A percentile compares a stretch with the other conserved stretches of the same genome.
Evolutionary conservation across 2,329 filamentous ascomycete genomes (phyloP).

Genomic region (Diatrype stigma): DNA sequence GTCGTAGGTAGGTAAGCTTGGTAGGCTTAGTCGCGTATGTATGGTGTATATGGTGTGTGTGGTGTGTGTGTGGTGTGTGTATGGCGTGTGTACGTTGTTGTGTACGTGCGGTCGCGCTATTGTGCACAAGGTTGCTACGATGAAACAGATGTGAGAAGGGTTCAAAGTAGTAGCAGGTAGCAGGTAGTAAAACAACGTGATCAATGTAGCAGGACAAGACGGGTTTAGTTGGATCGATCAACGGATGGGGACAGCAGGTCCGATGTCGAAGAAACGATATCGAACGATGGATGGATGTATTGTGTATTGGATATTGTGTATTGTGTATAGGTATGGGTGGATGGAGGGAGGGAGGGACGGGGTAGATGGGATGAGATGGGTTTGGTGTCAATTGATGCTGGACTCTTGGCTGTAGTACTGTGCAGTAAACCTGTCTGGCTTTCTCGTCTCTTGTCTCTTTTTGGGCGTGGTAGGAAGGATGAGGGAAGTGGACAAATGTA

Average conservation of each 20-base stretch:
- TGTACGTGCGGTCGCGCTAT: not conserved
- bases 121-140: not conserved
- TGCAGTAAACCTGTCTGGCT: not conserved
- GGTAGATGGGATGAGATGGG: not conserved
- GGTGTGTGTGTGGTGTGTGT: not conserved
- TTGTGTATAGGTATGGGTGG: not conserved
- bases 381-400: not conserved
- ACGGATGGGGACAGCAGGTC: not conserved
- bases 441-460: not conserved
- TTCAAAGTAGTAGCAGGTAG: too few relatives aligned
- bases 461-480: not conserved
- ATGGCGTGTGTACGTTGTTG: not conserved
- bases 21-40: too few relatives aligned
- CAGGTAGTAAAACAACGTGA: too few relatives aligned
- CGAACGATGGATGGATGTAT: not conserved
- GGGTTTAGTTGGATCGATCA: not conserved
- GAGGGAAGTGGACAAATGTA: constrained; percentile 1
- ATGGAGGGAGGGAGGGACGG: constrained; percentile 1
- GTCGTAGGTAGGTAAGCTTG: too few relatives aligned
- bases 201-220: not conserved
- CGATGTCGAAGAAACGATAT: not conserved
- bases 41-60: too few relatives aligned
- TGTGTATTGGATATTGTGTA: too few relatives aligned
- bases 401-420: too few relatives aligned
- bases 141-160: not conserved